A percentile compares a stretch with the other conserved stretches of the same genome.
These are phyloP conservation scores for Globisporangium cederbergense DNA, from an alignment of 352 stramenopile genomes.

Conservation along the genomic window DNA sequence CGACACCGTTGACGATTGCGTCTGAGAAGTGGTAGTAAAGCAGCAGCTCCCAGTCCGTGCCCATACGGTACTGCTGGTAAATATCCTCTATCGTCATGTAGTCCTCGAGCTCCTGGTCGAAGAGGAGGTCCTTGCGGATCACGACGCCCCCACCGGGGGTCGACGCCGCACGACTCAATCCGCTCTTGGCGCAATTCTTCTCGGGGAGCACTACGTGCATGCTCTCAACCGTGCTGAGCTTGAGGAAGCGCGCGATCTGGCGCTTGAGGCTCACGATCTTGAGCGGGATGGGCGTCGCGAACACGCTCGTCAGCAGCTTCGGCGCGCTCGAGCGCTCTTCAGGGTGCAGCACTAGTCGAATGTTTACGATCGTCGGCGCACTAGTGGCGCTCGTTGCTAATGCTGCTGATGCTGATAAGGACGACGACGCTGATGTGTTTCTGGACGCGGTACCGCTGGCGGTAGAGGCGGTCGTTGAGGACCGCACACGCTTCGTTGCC, in stretches of 20 bases:
- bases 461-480: not conserved
- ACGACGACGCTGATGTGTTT: not conserved
- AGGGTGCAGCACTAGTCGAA: slow-evolving; percentile 58
- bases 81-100: slow-evolving; percentile 72
- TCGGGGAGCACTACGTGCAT: slow-evolving; percentile 61
- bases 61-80: slow-evolving; percentile 81
- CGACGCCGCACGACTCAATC: slow-evolving; percentile 23
- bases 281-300: slow-evolving; percentile 57
- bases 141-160: slow-evolving; percentile 17
- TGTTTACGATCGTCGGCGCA: slow-evolving; percentile 30
- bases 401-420: not conserved
- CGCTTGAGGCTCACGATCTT: slow-evolving; percentile 77
- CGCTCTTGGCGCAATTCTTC: slow-evolving; percentile 52
- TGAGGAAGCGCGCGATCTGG: slow-evolving; percentile 51
- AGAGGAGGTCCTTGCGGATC: slow-evolving; percentile 64
- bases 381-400: not conserved
- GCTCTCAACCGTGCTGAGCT: slow-evolving; percentile 33
- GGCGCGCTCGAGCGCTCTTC: slow-evolving; percentile 31
- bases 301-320: slow-evolving; percentile 48
- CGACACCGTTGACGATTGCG: slow-evolving; percentile 66
- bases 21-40: slow-evolving; percentile 79
- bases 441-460: not conserved
- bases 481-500: slow-evolving; percentile 7
- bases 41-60: slow-evolving; percentile 61
- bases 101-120: slow-evolving; percentile 73